Evolutionary conservation across 2,329 filamentous ascomycete species (phyloP), one percentile per base, ranked within the genome.

Genomic region (Aureobasidium lini): DNA sequence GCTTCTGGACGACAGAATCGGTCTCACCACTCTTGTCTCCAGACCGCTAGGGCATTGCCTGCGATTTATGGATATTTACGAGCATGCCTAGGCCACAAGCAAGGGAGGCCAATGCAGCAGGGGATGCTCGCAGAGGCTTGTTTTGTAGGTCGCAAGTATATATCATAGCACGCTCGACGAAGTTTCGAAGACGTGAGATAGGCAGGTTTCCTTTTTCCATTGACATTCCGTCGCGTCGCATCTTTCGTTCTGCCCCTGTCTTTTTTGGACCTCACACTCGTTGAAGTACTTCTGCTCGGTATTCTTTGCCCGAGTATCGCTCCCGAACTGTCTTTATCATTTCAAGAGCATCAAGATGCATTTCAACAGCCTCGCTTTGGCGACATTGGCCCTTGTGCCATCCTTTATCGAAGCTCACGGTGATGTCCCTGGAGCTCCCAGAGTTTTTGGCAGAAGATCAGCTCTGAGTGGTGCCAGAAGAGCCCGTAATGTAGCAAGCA

Each of bases 51-150:
- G 39, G 50, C 9, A 46, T 23, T n/a, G 18, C 18, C 42, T 28
- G 23, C 23, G 23, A 23, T 23, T 23, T 23, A 23, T 3, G 32
- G 28, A 34, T 28, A 11, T 29, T 11, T 16, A 44, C 37, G n/a
- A 36, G 13, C 28, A 57, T 31, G 50, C 50, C 50, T 16, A 39
- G 54, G 9, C 43, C 39, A 34, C 43, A 57, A 57, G 54, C 54
- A 57, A 57, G 54, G 54, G 43, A 31, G 13, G 54, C 28, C 43
- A 40, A 34, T 57, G 54, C 54, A 47, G 5, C 43, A 37, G 18
- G 16, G 32, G 34, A 44, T 34, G 16, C 4, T 54, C 39, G 39
- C 9, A 46, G 16, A 6, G 23, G 40, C 52, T 54, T 37, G 49
- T 50, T n/a, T 29, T n/a, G 32, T 28, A 39, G 18, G 47, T 50